Conservation (phyloP, 2,329 filamentous ascomycete species). For the Scorias spongiosa region DNA sequence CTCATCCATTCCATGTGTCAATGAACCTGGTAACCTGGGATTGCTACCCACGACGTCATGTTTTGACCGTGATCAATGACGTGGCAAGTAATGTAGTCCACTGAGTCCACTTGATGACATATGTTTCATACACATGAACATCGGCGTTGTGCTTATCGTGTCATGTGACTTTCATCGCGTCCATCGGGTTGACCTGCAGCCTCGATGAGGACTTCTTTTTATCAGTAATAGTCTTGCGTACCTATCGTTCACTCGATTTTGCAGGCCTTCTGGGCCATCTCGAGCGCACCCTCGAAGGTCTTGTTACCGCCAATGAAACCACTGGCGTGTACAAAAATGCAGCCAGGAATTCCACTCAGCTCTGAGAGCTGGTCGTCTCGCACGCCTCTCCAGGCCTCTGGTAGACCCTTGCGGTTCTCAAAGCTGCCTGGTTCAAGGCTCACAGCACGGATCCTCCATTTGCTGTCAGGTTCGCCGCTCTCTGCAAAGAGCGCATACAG, state of each 20-base stretch:
- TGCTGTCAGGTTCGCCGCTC: slow-evolving; percentile 54
- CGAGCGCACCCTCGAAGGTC: slow-evolving; percentile 73
- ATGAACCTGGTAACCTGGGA: too few relatives aligned
- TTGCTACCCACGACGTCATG: too few relatives aligned
- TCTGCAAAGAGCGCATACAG: slow-evolving; percentile 89
- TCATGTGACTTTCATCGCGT: too few relatives aligned
- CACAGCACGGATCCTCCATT: slow-evolving; percentile 93
- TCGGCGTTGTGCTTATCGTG: too few relatives aligned
- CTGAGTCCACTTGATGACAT: too few relatives aligned
- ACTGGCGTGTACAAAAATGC: slow-evolving; percentile 84
- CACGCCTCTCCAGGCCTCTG: slow-evolving; percentile 82
- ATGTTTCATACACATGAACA: too few relatives aligned
- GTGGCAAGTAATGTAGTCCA: too few relatives aligned
- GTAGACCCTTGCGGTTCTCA: slow-evolving; percentile 77
- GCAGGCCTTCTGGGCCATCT: slow-evolving; percentile 64
- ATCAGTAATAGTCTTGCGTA: neutral
- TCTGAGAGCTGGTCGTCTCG: slow-evolving; percentile 72
- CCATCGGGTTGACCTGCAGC: too few relatives aligned
- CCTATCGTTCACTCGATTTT: neutral
- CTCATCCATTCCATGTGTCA: too few relatives aligned
- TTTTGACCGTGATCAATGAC: too few relatives aligned
- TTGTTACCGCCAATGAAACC: slow-evolving; percentile 95
- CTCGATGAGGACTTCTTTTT: neutral
- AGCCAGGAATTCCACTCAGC: slow-evolving; percentile 52
- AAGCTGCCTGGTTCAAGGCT: slow-evolving; percentile 74